Conservation (phyloP, 768 basidiomycete species). For the Leccinum rimulosum region DNA sequence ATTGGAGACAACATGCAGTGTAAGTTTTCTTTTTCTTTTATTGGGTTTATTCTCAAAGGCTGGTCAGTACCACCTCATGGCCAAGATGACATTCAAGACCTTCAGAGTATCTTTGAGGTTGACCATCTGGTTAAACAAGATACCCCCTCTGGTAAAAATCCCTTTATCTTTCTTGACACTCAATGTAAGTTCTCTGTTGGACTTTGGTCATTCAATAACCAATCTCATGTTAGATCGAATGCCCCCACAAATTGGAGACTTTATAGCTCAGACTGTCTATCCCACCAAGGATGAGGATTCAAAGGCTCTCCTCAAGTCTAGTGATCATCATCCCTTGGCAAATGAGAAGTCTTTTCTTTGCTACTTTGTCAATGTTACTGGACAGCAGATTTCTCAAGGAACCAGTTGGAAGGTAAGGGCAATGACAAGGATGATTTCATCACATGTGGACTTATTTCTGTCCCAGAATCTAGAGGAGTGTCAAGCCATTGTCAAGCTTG, state of each 20-base stretch:
- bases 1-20: conserved; percentile 71
- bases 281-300: conserved; percentile 36
- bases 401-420: conserved; percentile 42
- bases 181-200: conserved; percentile 55
- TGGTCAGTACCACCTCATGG: conserved; percentile 75
- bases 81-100: conserved; percentile 58
- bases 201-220: background rate
- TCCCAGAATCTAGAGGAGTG: conserved; percentile 61
- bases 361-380: conserved; percentile 59
- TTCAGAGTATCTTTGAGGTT: conserved; percentile 81
- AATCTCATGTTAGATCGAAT: conserved; percentile 59
- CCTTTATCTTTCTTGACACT: conserved; percentile 59
- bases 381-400: conserved; percentile 33
- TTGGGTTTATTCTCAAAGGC: conserved; percentile 28
- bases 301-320: conserved; percentile 46
- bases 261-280: conserved; percentile 72
- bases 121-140: conserved; percentile 45
- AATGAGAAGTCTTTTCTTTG: conserved; percentile 45
- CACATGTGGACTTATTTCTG: background rate
- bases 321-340: conserved; percentile 47
- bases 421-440: background rate
- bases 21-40: conserved; percentile 34
- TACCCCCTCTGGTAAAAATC: conserved; percentile 17
- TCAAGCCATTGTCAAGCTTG: conserved; percentile 54
- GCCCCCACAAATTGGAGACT: conserved; percentile 74